Evolutionary conservation across 1,139 yeast genomes (phyloP), one percentile per base, ranked within the genome.

Genomic region (Martiniozyma asiatica): DNA sequence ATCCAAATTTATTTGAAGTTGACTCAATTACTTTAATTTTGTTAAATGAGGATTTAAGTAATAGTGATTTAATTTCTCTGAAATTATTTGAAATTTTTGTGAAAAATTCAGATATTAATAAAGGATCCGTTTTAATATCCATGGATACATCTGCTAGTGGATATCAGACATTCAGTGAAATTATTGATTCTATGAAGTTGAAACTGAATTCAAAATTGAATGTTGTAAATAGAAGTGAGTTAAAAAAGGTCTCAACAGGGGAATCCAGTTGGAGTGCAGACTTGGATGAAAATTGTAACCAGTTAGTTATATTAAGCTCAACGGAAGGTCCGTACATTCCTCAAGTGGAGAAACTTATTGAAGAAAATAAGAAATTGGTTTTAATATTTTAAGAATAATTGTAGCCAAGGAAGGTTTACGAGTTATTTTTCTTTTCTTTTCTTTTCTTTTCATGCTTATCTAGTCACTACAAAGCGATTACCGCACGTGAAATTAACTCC

Each of bases 1-100:
- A 44, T 30, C 52, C 53, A 4, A 38, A 40, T 8, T 42, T 50
- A 0, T 41, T 48, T 19, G 38, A 43, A 21, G 40, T 50, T 13
- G 38, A 44, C 4, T 32, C 42, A 1, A 30, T 50, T 7, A 45
- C 43, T 2, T 32, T 48, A 14, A 31, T 44, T 19, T 19, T 47
- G 8, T 39, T 32, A 13, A 37, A 37, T 24, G 9, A 27, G 3
- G 39, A 35, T 10, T 25, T 38, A 7, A 36, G 38, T 1, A 29
- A 30, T 7, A 34, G 34, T 12, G 50, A 45, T 30, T 24, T 38
- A 12, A 30, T 45, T 13, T 48, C 50, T 2, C 27, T 49, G 27
- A 43, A 40, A 21, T 24, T 47, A 6, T 47, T 49, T 30, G 32
- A 37, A 15, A 27, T 42, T 6, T 35, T 48, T 33, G 38, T 47